These are phyloP conservation scores for Aspergillus bombycis DNA, from an alignment of 2,329 filamentous ascomycete species.

Conservation along the genomic window DNA sequence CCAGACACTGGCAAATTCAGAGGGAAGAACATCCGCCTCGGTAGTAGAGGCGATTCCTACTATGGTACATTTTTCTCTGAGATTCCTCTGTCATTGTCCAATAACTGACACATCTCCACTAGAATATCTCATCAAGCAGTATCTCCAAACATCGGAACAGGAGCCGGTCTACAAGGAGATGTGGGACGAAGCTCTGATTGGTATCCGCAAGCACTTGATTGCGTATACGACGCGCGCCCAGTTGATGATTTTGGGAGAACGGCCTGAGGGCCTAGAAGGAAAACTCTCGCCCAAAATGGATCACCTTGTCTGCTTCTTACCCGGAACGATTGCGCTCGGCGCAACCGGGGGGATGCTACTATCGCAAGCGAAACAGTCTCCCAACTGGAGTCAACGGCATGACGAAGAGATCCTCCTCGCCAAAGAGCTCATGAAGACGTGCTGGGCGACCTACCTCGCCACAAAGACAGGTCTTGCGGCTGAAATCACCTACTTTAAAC, in stretches of 20 bases:
- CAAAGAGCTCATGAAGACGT: conserved; percentile 90
- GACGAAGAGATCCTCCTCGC: conserved; percentile 88
- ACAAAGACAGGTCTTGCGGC: conserved; percentile 90
- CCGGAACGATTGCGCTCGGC: conserved; percentile 88
- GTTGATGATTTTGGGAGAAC: conserved; percentile 88
- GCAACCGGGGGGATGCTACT: conserved; percentile 79
- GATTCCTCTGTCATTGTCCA: not conserved
- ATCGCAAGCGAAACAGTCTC: conserved; percentile 70
- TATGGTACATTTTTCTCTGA: conserved; percentile 58
- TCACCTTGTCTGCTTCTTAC: conserved; percentile 96
- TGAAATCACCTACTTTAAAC: conserved; percentile 90
- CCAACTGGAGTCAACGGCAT: conserved; percentile 74
- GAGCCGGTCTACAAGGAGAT: conserved; percentile 87
- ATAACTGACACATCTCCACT: conserved; percentile 12
- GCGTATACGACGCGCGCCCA: conserved; percentile 81
- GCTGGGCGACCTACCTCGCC: conserved; percentile 95
- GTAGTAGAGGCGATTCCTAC: conserved; percentile 94
- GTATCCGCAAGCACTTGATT: conserved; percentile 88
- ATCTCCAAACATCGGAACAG: conserved; percentile 85
- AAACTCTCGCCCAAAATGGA: conserved; percentile 89
- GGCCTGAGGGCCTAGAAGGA: conserved; percentile 70
- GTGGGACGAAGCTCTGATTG: conserved; percentile 84
- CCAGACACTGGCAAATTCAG: conserved; percentile 77
- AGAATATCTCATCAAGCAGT: conserved; percentile 98
- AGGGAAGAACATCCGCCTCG: conserved; percentile 84